Base-by-base conservation (phyloP, 2,329 filamentous ascomycete species). In the Fusarium tuaranense region DNA sequence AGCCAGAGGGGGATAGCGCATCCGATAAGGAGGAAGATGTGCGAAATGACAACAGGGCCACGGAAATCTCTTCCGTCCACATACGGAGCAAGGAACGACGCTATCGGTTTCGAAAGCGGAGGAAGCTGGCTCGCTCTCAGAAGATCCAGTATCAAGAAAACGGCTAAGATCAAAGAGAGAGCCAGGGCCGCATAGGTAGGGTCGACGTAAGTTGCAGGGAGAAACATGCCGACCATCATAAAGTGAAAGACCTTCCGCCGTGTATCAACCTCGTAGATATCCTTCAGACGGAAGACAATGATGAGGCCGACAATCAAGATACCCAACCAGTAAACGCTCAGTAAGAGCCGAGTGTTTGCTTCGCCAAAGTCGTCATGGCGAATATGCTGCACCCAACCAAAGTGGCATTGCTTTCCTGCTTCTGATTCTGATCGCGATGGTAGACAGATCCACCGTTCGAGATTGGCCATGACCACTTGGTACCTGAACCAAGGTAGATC, bases 231-330 rank as follows among this genome's bases (percentile, higher is more conserved):
- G 9, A 98, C 96, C 93, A 98, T 98, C 89, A 96, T 98, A 76
- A 97, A 97, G 82, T 99, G 97, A 82, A 99, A 99, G 27, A 98
- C 94, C 83, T 99, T 99, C 61, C 97, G 92, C 60, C 97, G 91
- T 1, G 97, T 99, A 83, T 99, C 97, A 57, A 99, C 96, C 83
- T 98, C 95, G 75, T 94, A 95, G 60, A 94, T 86, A 4, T 91
- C 87, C 46, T 93, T 94, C 41, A 97, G 88, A 48, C 88, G 90
- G 63, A 97, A 90, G 9, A 98, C 94, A 5, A 94, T 87, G 12
- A 91, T 84, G 39, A 98, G 87, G 1, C 96, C 97, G 2, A 91
- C 80, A 18, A 89, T 81, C 18, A 98, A 88, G 65, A 97, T 90
- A 5, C 83, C 76, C 1, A 92, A 74, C 87, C 93, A 98, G 86